Base-by-base conservation (phyloP, 1,284 basidiomycete species). In the Ceratobasidium sp. region DNA sequence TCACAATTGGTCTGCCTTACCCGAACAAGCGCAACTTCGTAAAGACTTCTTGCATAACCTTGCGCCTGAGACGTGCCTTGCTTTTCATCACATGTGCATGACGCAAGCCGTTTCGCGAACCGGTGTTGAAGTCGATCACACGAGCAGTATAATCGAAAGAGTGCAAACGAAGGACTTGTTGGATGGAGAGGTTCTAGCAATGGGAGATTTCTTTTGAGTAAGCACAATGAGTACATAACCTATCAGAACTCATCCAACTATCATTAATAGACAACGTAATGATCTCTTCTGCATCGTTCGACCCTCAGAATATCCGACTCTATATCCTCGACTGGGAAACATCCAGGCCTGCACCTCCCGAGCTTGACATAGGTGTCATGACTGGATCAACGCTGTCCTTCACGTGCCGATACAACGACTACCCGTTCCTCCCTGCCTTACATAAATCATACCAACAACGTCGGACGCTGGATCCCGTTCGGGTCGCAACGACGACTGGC, bases 241-340 rank as follows among this genome's bases (percentile, higher is more conserved):
- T n/a, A n/a, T n/a, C 20, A 10, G 38, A 10, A n/a, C 62, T 44
- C 44, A 65, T 13, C 38, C n/a, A 23, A 5, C 9, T 44, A n/a
- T n/a, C n/a, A n/a, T n/a, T n/a, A n/a, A 17, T 23, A 65, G 62
- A 42, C 20, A 65, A 65, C 62, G 38, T 65, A 42, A 17, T 65
- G 38, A 9, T 65, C 38, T 46, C 62, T 17, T 13, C 28, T 10
- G 23, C 10, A 17, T n/a, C n/a, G n/a, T 40, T 13, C 6, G 33
- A 44, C 5, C 7, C 13, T 44, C 17, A 40, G 3, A 20, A 65
- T 9, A 17, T 65, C 10, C 62, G 62, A 9, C 62, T 65, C 12
- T 65, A 65, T 40, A 44, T 65, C 23, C 13, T 65, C 38, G 62
- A 65, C n/a, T 65, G 62, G 62, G 62, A 65, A 20, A 44, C 38